These are phyloP conservation scores for Limonium bicolor DNA, from an alignment of 148 eudicot species.

Conservation along the genomic window DNA sequence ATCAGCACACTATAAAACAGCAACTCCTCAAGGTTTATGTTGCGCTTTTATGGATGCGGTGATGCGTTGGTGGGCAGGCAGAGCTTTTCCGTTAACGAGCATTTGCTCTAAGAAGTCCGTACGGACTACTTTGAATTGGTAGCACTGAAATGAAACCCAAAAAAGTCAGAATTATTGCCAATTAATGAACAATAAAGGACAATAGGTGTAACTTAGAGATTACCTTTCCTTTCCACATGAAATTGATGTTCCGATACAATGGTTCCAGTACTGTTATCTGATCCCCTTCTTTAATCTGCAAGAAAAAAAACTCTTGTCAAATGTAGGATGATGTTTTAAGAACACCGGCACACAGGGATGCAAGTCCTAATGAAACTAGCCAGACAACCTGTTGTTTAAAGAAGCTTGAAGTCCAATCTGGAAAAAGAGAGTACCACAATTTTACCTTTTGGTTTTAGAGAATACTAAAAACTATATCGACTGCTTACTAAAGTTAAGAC, in stretches of 20 bases:
- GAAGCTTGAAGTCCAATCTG: too few relatives aligned
- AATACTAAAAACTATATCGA: too few relatives aligned
- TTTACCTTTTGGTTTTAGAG: too few relatives aligned
- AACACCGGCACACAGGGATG: too few relatives aligned
- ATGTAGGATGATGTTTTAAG: too few relatives aligned
- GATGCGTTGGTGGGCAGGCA: slow-evolving; percentile 31
- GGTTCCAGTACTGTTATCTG: slow-evolving; percentile 63
- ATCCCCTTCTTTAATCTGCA: slow-evolving; percentile 78
- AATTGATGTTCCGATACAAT: slow-evolving; percentile 32
- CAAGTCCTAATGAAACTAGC: too few relatives aligned
- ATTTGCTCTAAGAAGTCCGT: slow-evolving; percentile 76
- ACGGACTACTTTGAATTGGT: slow-evolving; percentile 69
- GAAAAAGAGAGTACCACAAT: too few relatives aligned
- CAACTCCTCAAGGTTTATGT: slow-evolving; percentile 32
- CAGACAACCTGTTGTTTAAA: too few relatives aligned
- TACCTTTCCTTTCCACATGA: slow-evolving; percentile 83
- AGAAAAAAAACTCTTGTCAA: not conserved
- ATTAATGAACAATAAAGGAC: not conserved
- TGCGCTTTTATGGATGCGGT: slow-evolving; percentile 53
- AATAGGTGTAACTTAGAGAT: not conserved
- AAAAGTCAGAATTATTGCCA: not conserved
- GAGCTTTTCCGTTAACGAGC: slow-evolving; percentile 66
- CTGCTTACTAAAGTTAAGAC: too few relatives aligned
- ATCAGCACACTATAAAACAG: too few relatives aligned
- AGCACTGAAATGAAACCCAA: slow-evolving; percentile 20